Evolutionary conservation across 2,329 filamentous ascomycete genomes (phyloP), one percentile per base, ranked within the genome.

Genomic region (Diaporthe velutina): DNA sequence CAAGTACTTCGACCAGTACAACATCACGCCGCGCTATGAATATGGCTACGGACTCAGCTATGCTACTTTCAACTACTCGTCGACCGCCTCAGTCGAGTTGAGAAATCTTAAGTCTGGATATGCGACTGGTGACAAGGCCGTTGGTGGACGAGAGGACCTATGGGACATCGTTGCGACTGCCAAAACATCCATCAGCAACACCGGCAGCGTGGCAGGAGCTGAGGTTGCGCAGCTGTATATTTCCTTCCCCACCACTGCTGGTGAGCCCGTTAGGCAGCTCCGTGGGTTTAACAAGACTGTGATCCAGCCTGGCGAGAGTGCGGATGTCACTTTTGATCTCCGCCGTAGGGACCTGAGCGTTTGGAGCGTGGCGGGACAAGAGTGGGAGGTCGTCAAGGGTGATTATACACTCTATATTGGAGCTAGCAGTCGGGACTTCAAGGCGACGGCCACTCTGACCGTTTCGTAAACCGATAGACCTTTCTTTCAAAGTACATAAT

Each of bases 311-410:
- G 86, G 86, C 0, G 80, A 86, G 73, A 85, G 82, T 30, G 81
- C 83, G 19, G 85, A 83, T 0, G 83, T 92, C 0, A 81, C 78
- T 0, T 89, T 94, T 74, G 79, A 84, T 28, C 79, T 94, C 54
- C 92, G 87, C 25, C 85, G 92, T 52, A 87, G 91, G 74, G 92
- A 94, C 78, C 79, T 94, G 66, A 93, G 91, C 80, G 85, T 90
- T 38, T 94, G 92, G 92, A 90, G 93, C 79, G 86, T 89, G 6
- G 83, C 81, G 1, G 85, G 85, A 28, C 91, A 93, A 82, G 88
- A 89, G 78, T 94, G 92, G 92, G 84, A 85, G 57, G 77, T 92
- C 72, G 84, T 83, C 64, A 82, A 79, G 28, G 88, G 88, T 0
- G 79, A 81, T 17, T 89, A 88, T 74, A 76, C 75, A 4, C 74